phyloP scores from a whole-genome alignment of 2,329 filamentous ascomycete genomes.

The Aspergillus sp. region DNA sequence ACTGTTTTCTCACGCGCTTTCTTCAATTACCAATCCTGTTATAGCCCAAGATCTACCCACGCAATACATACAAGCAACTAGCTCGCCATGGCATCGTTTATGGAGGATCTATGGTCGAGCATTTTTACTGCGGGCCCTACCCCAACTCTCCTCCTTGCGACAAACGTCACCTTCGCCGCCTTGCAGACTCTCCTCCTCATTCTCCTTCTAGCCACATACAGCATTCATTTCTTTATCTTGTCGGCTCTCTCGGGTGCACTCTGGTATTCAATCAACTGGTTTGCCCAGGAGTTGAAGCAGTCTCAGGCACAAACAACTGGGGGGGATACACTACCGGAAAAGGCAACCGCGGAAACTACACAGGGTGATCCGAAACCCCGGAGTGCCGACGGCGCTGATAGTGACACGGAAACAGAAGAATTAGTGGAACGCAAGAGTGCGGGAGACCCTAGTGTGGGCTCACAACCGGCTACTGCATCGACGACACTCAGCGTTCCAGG shows the following conservation, averaged over 20 bases:
- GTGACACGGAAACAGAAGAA: slow-evolving; percentile 46
- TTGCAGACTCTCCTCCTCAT: slow-evolving; percentile 76
- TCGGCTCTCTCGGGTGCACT: slow-evolving; percentile 76
- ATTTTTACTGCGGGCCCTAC: slow-evolving; percentile 93
- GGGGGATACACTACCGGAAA: slow-evolving; percentile 44
- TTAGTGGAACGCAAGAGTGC: slow-evolving; percentile 22
- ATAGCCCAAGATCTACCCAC: not conserved
- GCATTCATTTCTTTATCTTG: slow-evolving; percentile 83
- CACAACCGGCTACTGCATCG: slow-evolving; percentile 21
- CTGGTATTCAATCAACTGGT: slow-evolving; percentile 98
- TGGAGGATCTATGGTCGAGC: slow-evolving; percentile 82
- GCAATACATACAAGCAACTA: not conserved
- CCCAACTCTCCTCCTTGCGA: slow-evolving; percentile 81
- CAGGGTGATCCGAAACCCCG: slow-evolving; percentile 23
- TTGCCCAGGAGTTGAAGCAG: slow-evolving; percentile 66
- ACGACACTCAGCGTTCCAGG: slow-evolving; percentile 51
- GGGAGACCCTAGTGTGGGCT: slow-evolving; percentile 12
- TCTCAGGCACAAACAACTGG: slow-evolving; percentile 51
- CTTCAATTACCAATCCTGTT: not conserved
- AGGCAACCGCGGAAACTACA: slow-evolving; percentile 26
- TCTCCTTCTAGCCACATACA: slow-evolving; percentile 79
- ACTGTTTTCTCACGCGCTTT: not conserved
- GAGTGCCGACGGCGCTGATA: slow-evolving; percentile 38
- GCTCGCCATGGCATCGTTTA: slow-evolving; percentile 50
- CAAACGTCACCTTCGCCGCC: slow-evolving; percentile 82